Percentiles rank a stretch among this genome's conserved stretches.
phyloP scores from a whole-genome alignment of 2,329 filamentous ascomycete species.

The Truncatella angustata region DNA sequence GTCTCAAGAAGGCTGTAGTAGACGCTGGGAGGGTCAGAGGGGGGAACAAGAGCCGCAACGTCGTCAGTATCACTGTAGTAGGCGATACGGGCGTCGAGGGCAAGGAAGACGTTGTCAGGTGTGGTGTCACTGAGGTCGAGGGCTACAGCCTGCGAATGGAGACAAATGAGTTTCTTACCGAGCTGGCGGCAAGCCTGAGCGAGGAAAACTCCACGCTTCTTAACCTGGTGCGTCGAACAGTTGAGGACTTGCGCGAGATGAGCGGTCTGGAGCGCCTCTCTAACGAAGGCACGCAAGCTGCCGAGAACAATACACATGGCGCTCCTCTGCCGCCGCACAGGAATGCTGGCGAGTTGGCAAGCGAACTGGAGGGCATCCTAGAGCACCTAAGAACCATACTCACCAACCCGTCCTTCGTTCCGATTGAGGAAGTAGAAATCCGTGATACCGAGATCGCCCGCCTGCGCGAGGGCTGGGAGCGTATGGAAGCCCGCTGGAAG shows the following conservation, averaged over 20 bases:
- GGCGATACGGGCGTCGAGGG: slow-evolving; percentile 51
- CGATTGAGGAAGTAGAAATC: slow-evolving; percentile 89
- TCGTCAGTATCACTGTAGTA: slow-evolving; percentile 57
- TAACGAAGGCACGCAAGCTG: slow-evolving; percentile 9
- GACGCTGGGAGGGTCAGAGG: slow-evolving; percentile 66
- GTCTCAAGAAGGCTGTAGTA: slow-evolving; percentile 80
- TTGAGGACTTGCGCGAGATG: slow-evolving; percentile 69
- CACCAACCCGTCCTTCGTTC: slow-evolving; percentile 94
- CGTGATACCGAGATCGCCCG: slow-evolving; percentile 87
- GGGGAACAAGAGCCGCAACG: slow-evolving; percentile 49
- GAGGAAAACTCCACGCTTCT: slow-evolving; percentile 89
- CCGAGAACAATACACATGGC: slow-evolving; percentile 20
- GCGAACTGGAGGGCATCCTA: slow-evolving; percentile 74
- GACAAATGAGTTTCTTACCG: slow-evolving; percentile 87
- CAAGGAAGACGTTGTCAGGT: slow-evolving; percentile 22
- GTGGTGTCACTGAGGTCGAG: slow-evolving; percentile 42
- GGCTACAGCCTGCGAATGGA: slow-evolving; percentile 75
- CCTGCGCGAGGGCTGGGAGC: slow-evolving; percentile 83
- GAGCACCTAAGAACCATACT: slow-evolving; percentile 79
- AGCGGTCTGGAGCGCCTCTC: slow-evolving; percentile 50
- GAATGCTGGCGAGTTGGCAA: slow-evolving; percentile 63
- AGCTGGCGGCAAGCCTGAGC: slow-evolving; percentile 77
- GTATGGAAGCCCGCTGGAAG: slow-evolving; percentile 87
- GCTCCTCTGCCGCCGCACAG: slow-evolving; percentile 30
- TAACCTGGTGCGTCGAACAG: slow-evolving; percentile 66